Conservation (phyloP, 2,329 filamentous ascomycete genomes). For the Fusarium virguliforme region DNA sequence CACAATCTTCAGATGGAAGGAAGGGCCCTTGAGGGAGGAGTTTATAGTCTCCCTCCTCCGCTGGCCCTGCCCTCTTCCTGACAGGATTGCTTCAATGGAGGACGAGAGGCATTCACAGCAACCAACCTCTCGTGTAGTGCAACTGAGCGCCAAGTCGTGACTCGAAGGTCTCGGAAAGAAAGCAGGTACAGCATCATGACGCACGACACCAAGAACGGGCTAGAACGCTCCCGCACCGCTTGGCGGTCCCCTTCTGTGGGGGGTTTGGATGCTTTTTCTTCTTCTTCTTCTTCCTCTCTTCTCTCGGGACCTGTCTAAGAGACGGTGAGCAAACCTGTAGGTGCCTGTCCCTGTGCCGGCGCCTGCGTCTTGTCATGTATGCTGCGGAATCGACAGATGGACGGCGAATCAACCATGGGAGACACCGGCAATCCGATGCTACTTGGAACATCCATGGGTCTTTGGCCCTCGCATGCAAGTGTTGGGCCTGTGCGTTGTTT, state of each 20-base stretch:
- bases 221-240: slow-evolving; percentile 15
- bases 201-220: slow-evolving; percentile 4
- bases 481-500: slow-evolving; percentile 11
- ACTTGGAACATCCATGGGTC: not conserved
- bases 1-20: not conserved
- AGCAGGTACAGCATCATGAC: slow-evolving; percentile 10
- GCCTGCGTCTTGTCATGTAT: slow-evolving; percentile 9
- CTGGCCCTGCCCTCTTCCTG: not conserved
- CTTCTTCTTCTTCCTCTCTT: not conserved
- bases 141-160: slow-evolving; percentile 6
- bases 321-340: slow-evolving; percentile 10
- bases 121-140: not conserved
- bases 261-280: not conserved
- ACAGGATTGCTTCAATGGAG: not conserved
- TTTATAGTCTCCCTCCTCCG: slow-evolving; percentile 1
- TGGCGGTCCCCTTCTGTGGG: slow-evolving; percentile 14
- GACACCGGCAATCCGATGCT: not conserved
- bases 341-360: not conserved
- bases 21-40: not conserved
- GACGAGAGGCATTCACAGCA: not conserved
- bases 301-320: slow-evolving; percentile 5
- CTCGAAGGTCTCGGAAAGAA: slow-evolving; percentile 5
- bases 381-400: slow-evolving; percentile 13
- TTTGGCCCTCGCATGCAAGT: not conserved
- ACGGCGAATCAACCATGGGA: slow-evolving; percentile 7